Conservation (phyloP, 768 basidiomycete genomes). For the Phylloporus arenicola region DNA sequence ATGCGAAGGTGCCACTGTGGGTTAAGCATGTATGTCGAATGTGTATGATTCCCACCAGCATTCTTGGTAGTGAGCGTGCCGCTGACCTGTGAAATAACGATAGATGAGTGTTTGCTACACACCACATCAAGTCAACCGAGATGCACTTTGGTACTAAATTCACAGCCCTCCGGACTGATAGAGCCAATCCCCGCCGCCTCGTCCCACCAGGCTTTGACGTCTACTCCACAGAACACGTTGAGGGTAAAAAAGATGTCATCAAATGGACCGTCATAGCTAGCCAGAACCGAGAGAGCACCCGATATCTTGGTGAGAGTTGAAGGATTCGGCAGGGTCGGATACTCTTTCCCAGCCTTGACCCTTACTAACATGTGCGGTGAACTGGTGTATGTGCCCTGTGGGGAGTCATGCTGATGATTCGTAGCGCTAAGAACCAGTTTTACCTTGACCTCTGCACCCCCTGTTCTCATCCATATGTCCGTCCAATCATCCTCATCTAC, state of each 20-base stretch:
- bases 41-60: slow-evolving; percentile 78
- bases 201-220: slow-evolving; percentile 43
- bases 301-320: slow-evolving; percentile 21
- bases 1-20: slow-evolving; percentile 79
- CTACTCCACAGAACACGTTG: slow-evolving; percentile 42
- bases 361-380: slow-evolving; percentile 39
- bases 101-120: slow-evolving; percentile 1
- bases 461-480: slow-evolving; percentile 19
- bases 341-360: slow-evolving; percentile 14
- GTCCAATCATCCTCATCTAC: slow-evolving; percentile 39
- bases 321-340: slow-evolving; percentile 16
- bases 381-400: slow-evolving; percentile 41
- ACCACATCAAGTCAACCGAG: not conserved
- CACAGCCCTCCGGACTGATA: not conserved
- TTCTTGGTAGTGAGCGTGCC: slow-evolving; percentile 63
- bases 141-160: slow-evolving; percentile 15
- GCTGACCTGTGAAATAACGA: slow-evolving; percentile 40
- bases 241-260: slow-evolving; percentile 63
- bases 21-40: slow-evolving; percentile 82
- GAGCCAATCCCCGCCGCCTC: slow-evolving; percentile 25
- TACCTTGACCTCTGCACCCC: slow-evolving; percentile 38
- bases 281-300: slow-evolving; percentile 48
- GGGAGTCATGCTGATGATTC: slow-evolving; percentile 1
- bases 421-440: not conserved
- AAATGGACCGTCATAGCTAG: slow-evolving; percentile 65